These are phyloP conservation scores for Scytalidium sp. DNA, from an alignment of 2,329 filamentous ascomycete genomes.

Conservation along the genomic window DNA sequence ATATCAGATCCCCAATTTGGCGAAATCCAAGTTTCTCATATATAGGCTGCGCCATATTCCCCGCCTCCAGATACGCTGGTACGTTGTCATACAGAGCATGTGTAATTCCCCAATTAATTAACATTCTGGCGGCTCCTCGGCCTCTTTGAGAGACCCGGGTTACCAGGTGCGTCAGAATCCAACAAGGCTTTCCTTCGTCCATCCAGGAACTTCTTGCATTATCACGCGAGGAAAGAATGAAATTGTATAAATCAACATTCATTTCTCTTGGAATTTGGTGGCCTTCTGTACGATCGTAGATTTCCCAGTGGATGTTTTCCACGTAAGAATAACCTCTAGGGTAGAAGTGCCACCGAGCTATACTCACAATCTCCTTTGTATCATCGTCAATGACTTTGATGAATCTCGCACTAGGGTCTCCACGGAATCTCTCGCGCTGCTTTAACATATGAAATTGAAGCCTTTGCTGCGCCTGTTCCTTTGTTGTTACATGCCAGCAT, in stretches of 20 bases:
- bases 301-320: slow-evolving; percentile 12
- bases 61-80: slow-evolving; percentile 1
- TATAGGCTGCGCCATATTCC: slow-evolving; percentile 3
- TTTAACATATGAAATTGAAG: slow-evolving; percentile 11
- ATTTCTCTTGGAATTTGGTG: slow-evolving; percentile 9
- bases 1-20: slow-evolving; percentile 10
- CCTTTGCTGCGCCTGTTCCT: slow-evolving; percentile 5
- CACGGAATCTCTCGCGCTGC: slow-evolving; percentile 14
- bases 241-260: slow-evolving; percentile 15
- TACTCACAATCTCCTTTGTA: slow-evolving; percentile 10
- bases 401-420: slow-evolving; percentile 11
- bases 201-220: slow-evolving; percentile 13
- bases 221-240: slow-evolving; percentile 13
- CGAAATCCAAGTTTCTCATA: slow-evolving; percentile 11
- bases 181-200: slow-evolving; percentile 8
- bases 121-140: slow-evolving; percentile 30
- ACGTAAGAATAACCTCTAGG: slow-evolving; percentile 12
- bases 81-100: slow-evolving; percentile 11
- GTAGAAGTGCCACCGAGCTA: slow-evolving; percentile 18
- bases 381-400: slow-evolving; percentile 15
- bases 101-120: slow-evolving; percentile 33
- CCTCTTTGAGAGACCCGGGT: slow-evolving; percentile 20
- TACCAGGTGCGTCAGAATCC: slow-evolving; percentile 20
- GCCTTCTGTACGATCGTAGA: slow-evolving; percentile 2
- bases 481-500: slow-evolving; percentile 9